A percentile compares a stretch with the other conserved stretches of the same genome.
phyloP scores from a whole-genome alignment of 768 basidiomycete species.

The Serendipita sp. region DNA sequence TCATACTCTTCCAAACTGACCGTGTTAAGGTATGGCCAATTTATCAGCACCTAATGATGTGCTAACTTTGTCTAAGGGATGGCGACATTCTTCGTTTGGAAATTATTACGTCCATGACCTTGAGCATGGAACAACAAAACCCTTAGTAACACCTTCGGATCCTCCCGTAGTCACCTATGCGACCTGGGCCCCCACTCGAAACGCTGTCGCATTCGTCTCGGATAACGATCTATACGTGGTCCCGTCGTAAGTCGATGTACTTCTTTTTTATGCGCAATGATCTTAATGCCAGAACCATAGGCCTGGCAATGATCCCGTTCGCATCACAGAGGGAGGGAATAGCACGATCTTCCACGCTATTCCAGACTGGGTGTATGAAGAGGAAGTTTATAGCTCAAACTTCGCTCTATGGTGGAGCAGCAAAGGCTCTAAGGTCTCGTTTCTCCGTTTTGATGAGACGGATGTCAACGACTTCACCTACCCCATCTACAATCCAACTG shows the following conservation, averaged over 20 bases:
- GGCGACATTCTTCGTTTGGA: slow-evolving; percentile 79
- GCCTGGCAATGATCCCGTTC: slow-evolving; percentile 35
- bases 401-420: slow-evolving; percentile 83
- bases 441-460: slow-evolving; percentile 78
- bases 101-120: slow-evolving; percentile 90
- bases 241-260: slow-evolving; percentile 33
- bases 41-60: not conserved
- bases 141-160: slow-evolving; percentile 48
- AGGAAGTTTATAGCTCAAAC: slow-evolving; percentile 65
- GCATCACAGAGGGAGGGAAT: slow-evolving; percentile 68
- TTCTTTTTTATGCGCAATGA: not conserved
- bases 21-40: slow-evolving; percentile 41
- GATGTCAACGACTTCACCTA: slow-evolving; percentile 71
- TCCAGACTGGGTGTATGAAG: slow-evolving; percentile 96
- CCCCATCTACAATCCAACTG: slow-evolving; percentile 82
- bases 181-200: slow-evolving; percentile 72
- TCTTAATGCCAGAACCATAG: slow-evolving; percentile 12
- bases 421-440: slow-evolving; percentile 42
- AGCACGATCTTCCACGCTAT: slow-evolving; percentile 83
- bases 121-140: slow-evolving; percentile 46
- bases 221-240: slow-evolving; percentile 83
- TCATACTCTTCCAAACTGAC: slow-evolving; percentile 67
- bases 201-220: slow-evolving; percentile 74
- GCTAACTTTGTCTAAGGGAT: slow-evolving; percentile 42
- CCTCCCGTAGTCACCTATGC: slow-evolving; percentile 68